Base-by-base conservation (phyloP, 129 eudicot species). In the Flaveria linearis region DNA sequence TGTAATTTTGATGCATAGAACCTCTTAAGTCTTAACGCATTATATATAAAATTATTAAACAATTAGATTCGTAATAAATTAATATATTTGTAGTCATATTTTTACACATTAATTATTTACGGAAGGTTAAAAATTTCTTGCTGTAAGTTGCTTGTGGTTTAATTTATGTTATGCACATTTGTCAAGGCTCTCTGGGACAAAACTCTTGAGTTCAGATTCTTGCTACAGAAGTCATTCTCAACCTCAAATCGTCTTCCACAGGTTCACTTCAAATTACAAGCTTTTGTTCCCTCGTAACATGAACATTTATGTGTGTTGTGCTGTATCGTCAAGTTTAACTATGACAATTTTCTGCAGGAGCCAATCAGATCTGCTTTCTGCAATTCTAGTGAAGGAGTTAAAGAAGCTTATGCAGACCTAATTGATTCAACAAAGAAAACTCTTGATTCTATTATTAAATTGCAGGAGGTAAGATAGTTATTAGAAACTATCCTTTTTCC, bases 171-270 rank as follows among this genome's bases (percentile, higher is more conserved):
- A 28, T 73, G 77, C 4, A 43, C 49, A 55, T 43, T 68, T 76
- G 45, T 84, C 36, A 71, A 94, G 99, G 97, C 97, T 81, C 88
- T 94, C 1, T 94, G 99, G 99, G 97, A 89, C 83, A 94, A 87
- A 86, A 84, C 89, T 50, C 97, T 94, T 17, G 99, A 94, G 83
- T 69, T 91, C 67, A 89, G 99, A 83, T 86, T 91, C 84, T 83
- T 89, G 88, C 84, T 94, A 72, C 99, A 94, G 75, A 94, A 91
- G 74, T 68, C 91, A 49, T 94, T 85, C 26, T 75, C 94, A 66
- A 84, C 79, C 71, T 86, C 91, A 33, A 94, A 91, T 77, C 86
- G 91, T 85, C 92, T 94, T 79, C 99, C 99, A 60, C 93, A 89
- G 96, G 99, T 94, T 71, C 20, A 23, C 18, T 76, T 69, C 28